Base-by-base conservation (phyloP, 2,329 filamentous ascomycete species). In the Magnaporthiopsis incrustans region DNA sequence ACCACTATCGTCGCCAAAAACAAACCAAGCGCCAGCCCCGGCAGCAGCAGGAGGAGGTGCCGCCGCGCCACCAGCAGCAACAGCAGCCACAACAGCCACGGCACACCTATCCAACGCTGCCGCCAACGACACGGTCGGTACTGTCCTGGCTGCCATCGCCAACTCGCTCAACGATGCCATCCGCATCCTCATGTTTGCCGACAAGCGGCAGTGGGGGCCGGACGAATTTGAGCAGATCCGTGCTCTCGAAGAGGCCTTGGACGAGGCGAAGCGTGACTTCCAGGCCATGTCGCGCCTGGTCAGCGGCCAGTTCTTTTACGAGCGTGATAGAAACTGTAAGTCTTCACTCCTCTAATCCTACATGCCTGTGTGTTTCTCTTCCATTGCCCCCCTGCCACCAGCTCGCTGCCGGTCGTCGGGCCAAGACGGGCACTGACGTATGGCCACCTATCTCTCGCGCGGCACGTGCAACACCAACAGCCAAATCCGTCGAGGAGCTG, bases 231-330 rank as follows among this genome's bases (percentile, higher is more conserved):
- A 86, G 70, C 84, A 86, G 75, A 72, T 82, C 65, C 81, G 79
- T 64, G 79, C 82, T 61, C 76, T 87, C 63, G 80, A 85, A 69
- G 76, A 78, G 50, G 77, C 79, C n/a, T 77, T 87, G 62, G 82
- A 85, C 70, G 82, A 85, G 68, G 84, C 84, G 64, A 84, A 82
- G 73, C 80, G 78, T 71, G 84, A 87, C 73, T 87, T 86, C 67
- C 84, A 86, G 74, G 79, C 83, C 69, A 76, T 87, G 65, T 79
- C 79, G 27, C 77, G 77, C 60, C 75, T 86, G 58, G 78, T 86
- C 63, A 82, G 84, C 67, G 83, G 83, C 35, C 78, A 81, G 68
- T 76, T 80, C 59, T 83, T 85, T 72, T 86, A 86, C 68, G 81
- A 85, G 70, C 80, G 81, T 66, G 83, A 87, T 70, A 76, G 82